phyloP scores from a whole-genome alignment of 257 asterid species.

The Solanum rostratum region DNA sequence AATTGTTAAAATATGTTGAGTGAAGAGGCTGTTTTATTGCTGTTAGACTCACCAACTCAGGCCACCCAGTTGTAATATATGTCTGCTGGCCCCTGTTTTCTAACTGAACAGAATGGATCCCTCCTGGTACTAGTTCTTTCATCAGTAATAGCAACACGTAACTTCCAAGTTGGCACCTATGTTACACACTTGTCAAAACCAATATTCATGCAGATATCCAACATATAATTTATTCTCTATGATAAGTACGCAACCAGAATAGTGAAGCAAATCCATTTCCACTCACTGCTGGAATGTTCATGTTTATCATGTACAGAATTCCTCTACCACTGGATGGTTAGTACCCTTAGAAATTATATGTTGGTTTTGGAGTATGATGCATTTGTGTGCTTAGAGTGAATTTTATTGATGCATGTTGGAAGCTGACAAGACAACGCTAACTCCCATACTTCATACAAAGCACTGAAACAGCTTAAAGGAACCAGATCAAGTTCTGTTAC shows the following conservation, averaged over 20 bases:
- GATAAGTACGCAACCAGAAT: not conserved
- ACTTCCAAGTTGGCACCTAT: not conserved
- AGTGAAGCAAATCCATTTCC: not conserved
- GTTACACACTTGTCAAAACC: not conserved
- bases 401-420: not conserved
- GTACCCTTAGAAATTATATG: not conserved
- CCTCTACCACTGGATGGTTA: not conserved
- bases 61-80: not conserved
- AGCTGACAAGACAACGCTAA: not conserved
- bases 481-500: not conserved
- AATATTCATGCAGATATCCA: not conserved
- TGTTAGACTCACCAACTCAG: not conserved
- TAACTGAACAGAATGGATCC: not conserved
- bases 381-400: not conserved
- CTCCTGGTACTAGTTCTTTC: not conserved
- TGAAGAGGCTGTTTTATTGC: not conserved
- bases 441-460: not conserved
- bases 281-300: not conserved
- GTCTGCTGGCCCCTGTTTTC: not conserved
- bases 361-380: not conserved
- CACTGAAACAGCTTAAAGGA: not conserved
- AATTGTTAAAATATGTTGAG: not conserved
- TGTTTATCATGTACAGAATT: not conserved
- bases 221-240: not conserved
- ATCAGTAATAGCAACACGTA: not conserved